These are phyloP conservation scores for Puccinia triticina DNA, from an alignment of 1,284 basidiomycete genomes.

Conservation along the genomic window DNA sequence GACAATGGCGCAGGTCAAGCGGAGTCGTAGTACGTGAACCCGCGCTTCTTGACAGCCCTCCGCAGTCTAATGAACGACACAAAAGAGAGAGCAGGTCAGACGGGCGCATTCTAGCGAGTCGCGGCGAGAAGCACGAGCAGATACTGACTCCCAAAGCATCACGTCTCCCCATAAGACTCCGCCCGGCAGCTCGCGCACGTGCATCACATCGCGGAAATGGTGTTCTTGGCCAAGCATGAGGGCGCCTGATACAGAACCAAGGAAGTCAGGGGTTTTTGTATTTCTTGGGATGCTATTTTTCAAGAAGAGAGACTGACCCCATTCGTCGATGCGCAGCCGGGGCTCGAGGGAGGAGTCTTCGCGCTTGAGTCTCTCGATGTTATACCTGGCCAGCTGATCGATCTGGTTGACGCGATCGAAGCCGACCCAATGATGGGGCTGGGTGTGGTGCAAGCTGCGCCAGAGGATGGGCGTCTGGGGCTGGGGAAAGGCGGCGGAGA, in stretches of 20 bases:
- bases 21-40: background rate
- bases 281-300: background rate
- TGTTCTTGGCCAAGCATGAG: conserved; percentile 41
- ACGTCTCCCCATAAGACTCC: conserved; percentile 37
- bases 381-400: conserved; percentile 32
- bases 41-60: background rate
- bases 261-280: too few species aligned
- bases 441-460: conserved; percentile 35
- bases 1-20: too few species aligned
- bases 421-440: conserved; percentile 34
- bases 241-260: background rate
- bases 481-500: conserved; percentile 20
- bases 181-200: conserved; percentile 23
- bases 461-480: conserved; percentile 38
- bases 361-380: conserved; percentile 25
- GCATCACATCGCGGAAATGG: conserved; percentile 34
- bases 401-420: conserved; percentile 36
- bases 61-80: background rate
- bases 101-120: too few species aligned
- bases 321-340: conserved; percentile 44
- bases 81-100: background rate
- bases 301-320: conserved; percentile 25
- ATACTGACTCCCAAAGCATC: conserved; percentile 43
- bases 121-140: too few species aligned
- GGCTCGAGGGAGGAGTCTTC: background rate